phyloP scores from a whole-genome alignment of 305 asterid species.

The Striga hermonthica region DNA sequence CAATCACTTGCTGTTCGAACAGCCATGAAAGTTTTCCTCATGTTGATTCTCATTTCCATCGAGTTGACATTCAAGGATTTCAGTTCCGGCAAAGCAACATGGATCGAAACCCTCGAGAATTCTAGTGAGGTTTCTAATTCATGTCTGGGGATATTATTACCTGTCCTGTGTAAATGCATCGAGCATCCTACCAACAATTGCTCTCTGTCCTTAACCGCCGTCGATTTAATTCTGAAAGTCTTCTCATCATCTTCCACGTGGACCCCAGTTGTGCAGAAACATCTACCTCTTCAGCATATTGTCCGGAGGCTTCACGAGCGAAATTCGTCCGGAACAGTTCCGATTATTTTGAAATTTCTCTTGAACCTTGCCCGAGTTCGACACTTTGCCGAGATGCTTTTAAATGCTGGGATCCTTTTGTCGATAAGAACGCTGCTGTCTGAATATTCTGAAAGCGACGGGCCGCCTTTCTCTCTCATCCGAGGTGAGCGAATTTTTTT shows the following conservation, averaged over 20 bases:
- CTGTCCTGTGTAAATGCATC: slow-evolving; percentile 70
- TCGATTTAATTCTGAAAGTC: slow-evolving; percentile 60
- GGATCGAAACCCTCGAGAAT: slow-evolving; percentile 37
- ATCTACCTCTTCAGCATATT: slow-evolving; percentile 60
- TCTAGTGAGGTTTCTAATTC: slow-evolving; percentile 58
- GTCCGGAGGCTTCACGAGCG: slow-evolving; percentile 67
- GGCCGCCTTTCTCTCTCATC: slow-evolving; percentile 40
- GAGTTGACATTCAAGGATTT: slow-evolving; percentile 39
- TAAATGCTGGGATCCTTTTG: slow-evolving; percentile 67
- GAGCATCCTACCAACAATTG: slow-evolving; percentile 48
- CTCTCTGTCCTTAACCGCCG: slow-evolving; percentile 62
- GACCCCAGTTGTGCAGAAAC: slow-evolving; percentile 71
- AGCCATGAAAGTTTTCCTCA: slow-evolving; percentile 51
- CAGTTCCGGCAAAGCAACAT: slow-evolving; percentile 30
- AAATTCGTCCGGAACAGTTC: slow-evolving; percentile 36
- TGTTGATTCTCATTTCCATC: slow-evolving; percentile 62
- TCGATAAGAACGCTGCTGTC: slow-evolving; percentile 57
- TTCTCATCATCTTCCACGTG: slow-evolving; percentile 67
- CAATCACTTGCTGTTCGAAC: slow-evolving; percentile 44
- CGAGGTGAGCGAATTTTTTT: slow-evolving; percentile 43
- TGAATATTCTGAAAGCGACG: slow-evolving; percentile 43
- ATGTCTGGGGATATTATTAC: slow-evolving; percentile 59
- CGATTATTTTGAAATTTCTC: slow-evolving; percentile 64
- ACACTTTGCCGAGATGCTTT: slow-evolving; percentile 81
- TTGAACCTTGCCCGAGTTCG: slow-evolving; percentile 71